Conservation (phyloP, 768 basidiomycete species). For the Amanita pseudoporphyria region DNA sequence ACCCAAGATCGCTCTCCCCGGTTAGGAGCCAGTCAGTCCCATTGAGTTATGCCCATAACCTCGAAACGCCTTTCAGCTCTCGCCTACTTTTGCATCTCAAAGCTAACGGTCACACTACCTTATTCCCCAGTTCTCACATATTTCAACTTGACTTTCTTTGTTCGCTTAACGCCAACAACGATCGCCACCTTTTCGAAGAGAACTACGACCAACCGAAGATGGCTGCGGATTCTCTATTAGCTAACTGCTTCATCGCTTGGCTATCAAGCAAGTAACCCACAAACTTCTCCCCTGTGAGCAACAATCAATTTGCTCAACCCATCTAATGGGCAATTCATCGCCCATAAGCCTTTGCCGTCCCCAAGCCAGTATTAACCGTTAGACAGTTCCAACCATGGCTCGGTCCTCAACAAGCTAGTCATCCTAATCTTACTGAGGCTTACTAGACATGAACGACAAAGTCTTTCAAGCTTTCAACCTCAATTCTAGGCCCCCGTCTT, state of each 20-base stretch:
- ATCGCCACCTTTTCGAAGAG: constrained; percentile 25
- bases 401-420: constrained; percentile 25
- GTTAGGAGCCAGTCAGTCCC: not conserved
- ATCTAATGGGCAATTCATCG: not conserved
- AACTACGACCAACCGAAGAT: constrained; percentile 29
- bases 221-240: constrained; percentile 26
- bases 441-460: not conserved
- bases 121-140: constrained; percentile 29
- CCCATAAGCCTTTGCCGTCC: not conserved
- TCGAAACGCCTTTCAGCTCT: not conserved
- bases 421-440: constrained; percentile 11
- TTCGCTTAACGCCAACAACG: constrained; percentile 20
- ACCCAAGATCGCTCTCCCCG: not conserved
- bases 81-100: constrained; percentile 5
- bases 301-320: constrained; percentile 9
- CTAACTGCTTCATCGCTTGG: constrained; percentile 28
- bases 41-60: not conserved
- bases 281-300: constrained; percentile 20
- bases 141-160: constrained; percentile 12
- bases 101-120: constrained; percentile 17
- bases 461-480: not conserved
- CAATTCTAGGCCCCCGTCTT: not conserved
- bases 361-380: constrained; percentile 24
- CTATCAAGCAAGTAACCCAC: constrained; percentile 32
- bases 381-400: constrained; percentile 25